phyloP scores from a whole-genome alignment of 352 stramenopile genomes.

The Pythium vanterpoolii region DNA sequence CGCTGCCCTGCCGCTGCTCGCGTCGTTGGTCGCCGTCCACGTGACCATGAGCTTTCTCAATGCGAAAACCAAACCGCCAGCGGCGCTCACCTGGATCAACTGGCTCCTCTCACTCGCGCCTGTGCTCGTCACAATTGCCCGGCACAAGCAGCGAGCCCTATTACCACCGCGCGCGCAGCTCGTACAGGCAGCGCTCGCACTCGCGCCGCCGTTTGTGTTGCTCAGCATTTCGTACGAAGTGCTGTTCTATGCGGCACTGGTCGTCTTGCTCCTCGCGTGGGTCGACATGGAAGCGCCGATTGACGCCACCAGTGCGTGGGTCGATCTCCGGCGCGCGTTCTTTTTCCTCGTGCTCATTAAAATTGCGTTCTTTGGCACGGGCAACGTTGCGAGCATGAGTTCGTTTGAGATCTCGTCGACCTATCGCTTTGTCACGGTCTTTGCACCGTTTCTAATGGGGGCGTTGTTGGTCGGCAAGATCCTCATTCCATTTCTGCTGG shows the following conservation, averaged over 20 bases:
- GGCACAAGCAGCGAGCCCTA: not conserved
- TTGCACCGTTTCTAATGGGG: slow-evolving; percentile 81
- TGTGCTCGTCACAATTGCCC: slow-evolving; percentile 22
- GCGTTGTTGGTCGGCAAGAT: slow-evolving; percentile 76
- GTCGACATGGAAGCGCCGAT: slow-evolving; percentile 44
- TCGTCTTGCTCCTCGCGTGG: slow-evolving; percentile 57
- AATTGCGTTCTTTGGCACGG: slow-evolving; percentile 83
- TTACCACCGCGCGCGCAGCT: slow-evolving; percentile 23
- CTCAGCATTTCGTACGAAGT: slow-evolving; percentile 87
- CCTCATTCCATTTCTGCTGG: slow-evolving; percentile 74
- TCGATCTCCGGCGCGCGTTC: slow-evolving; percentile 69
- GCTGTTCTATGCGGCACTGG: slow-evolving; percentile 68
- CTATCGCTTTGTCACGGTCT: slow-evolving; percentile 82
- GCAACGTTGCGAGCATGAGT: slow-evolving; percentile 86
- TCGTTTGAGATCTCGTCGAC: slow-evolving; percentile 86
- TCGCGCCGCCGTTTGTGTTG: slow-evolving; percentile 60
- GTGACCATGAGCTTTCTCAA: slow-evolving; percentile 53
- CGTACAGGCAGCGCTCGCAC: slow-evolving; percentile 50
- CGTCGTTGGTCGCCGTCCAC: slow-evolving; percentile 42
- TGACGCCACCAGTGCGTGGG: not conserved
- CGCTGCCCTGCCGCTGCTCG: slow-evolving; percentile 18
- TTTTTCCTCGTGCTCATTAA: slow-evolving; percentile 79
- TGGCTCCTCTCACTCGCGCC: slow-evolving; percentile 46
- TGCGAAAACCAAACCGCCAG: slow-evolving; percentile 47
- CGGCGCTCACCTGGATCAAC: slow-evolving; percentile 48